Percentiles rank a stretch among this genome's conserved stretches.
phyloP scores from a whole-genome alignment of 805 yeast genomes.

The Blastobotrys attinorum region DNA sequence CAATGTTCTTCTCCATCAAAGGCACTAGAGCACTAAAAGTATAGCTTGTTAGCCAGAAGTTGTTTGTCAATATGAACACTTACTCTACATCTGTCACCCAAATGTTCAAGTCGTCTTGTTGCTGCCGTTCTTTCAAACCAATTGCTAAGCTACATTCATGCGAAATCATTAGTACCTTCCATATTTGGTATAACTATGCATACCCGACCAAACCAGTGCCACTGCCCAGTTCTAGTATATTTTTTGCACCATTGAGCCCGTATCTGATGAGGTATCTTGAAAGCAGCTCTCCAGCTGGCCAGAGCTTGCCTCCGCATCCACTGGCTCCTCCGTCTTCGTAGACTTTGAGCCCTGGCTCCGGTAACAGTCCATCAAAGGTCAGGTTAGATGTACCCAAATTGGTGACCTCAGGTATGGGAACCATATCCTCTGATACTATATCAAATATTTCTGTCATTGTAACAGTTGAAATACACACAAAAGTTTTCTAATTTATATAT shows the following conservation, averaged over 20 bases:
- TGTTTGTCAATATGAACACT: constrained; percentile 5
- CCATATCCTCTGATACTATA: constrained; percentile 21
- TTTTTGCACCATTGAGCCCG: constrained; percentile 17
- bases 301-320: constrained; percentile 58
- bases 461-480: too few relatives aligned
- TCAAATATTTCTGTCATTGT: neutral
- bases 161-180: neutral
- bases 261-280: constrained; percentile 36
- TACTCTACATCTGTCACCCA: constrained; percentile 43
- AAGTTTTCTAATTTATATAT: too few relatives aligned
- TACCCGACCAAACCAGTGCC: constrained; percentile 53
- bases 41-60: neutral
- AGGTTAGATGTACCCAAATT: constrained; percentile 34
- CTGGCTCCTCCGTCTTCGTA: constrained; percentile 50
- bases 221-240: constrained; percentile 45
- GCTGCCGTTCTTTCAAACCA: constrained; percentile 21
- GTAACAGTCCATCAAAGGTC: constrained; percentile 34
- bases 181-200: constrained; percentile 6
- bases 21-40: constrained; percentile 33
- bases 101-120: constrained; percentile 28
- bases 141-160: constrained; percentile 24
- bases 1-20: constrained; percentile 40
- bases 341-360: constrained; percentile 31
- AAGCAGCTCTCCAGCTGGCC: constrained; percentile 54
- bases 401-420: constrained; percentile 29